Evolutionary conservation across 495 filamentous ascomycete species (phyloP).

Genomic region (Acidiella bohemica): DNA sequence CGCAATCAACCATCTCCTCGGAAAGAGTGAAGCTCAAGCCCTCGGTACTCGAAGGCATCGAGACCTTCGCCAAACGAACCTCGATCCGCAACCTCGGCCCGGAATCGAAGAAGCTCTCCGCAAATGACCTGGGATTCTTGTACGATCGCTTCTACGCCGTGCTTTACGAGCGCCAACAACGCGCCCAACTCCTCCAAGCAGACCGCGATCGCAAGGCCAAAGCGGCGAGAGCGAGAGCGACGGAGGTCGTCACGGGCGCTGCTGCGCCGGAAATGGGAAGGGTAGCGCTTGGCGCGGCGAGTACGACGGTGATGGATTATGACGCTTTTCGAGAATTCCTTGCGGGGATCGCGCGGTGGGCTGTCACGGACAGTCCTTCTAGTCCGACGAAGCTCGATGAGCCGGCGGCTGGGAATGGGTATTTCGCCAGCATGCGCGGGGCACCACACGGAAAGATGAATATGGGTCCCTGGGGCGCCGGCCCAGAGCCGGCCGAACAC

Average conservation of each 20-base stretch:
- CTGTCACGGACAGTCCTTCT: conserved; percentile 61
- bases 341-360: conserved; percentile 79
- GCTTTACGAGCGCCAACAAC: conserved; percentile 78
- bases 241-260: conserved; percentile 34
- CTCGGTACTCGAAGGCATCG: conserved; percentile 81
- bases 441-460: too few relatives aligned
- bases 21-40: conserved; percentile 85
- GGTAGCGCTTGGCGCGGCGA: conserved; percentile 73
- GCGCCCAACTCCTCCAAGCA: conserved; percentile 48
- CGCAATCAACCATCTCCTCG: conserved; percentile 79
- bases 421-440: conserved; percentile 41
- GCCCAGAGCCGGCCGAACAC: conserved; percentile 78
- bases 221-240: conserved; percentile 40
- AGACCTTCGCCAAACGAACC: conserved; percentile 92
- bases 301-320: conserved; percentile 85
- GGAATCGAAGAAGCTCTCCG: conserved; percentile 76
- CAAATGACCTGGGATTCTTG: conserved; percentile 71
- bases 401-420: conserved; percentile 35
- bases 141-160: conserved; percentile 90
- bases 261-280: conserved; percentile 53
- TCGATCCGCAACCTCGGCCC: conserved; percentile 91
- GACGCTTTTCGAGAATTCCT: conserved; percentile 89
- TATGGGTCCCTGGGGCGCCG: conserved; percentile 58
- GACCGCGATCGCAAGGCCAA: conserved; percentile 54
- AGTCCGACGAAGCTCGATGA: conserved; percentile 41